Base-by-base conservation (phyloP, 2,329 filamentous ascomycete species). In the Cercospora sp. region DNA sequence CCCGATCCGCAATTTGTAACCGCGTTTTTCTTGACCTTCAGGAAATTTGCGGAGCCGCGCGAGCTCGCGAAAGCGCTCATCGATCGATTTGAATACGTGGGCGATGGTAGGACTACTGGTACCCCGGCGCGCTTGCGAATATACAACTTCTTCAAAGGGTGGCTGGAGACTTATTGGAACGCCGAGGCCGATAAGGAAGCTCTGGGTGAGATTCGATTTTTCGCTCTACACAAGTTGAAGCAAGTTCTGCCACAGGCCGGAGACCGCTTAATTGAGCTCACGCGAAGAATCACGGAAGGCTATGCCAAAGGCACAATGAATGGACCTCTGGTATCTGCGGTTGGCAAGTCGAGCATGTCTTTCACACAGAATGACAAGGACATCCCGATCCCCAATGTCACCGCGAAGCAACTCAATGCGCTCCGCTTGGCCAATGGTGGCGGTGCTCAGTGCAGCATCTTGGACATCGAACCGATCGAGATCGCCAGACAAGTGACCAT, bases 121-220 rank as follows among this genome's bases (percentile, higher is more conserved):
- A 87, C 85, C 2, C 92, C 94, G 0, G 94, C 98, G 23, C 89
- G 94, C 61, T 83, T 99, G 59, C 89, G 95, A 62, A 93, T 98
- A 1, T 98, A 96, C 83, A 98, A 99, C 77, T 90, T 93, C 66
- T 93, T 99, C 85, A 99, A 99, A 80, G 91, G 92, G 51, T 99
- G 95, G 95, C 83, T 99, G 20, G 95, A 98, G 81, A 95, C 91
- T 6, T 93, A 99, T 80, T 99, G 95, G 94, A 89, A 91, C 59
- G 88, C 92, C 70, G 88, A 93, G 67, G 89, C 89, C 10, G 95
- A 99, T 77, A 87, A 87, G 63, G 86, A 88, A 12, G 93, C 94
- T 1, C 83, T 99, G 8, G 83, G 86, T 0, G 83, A 91, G 60
- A 96, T 99, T 70, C 84, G 90, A 36, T 84, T 87, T 1, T 99